Evolutionary conservation across 176 grass and related monocot genomes (phyloP).

Genomic region (Thalia dealbata): DNA sequence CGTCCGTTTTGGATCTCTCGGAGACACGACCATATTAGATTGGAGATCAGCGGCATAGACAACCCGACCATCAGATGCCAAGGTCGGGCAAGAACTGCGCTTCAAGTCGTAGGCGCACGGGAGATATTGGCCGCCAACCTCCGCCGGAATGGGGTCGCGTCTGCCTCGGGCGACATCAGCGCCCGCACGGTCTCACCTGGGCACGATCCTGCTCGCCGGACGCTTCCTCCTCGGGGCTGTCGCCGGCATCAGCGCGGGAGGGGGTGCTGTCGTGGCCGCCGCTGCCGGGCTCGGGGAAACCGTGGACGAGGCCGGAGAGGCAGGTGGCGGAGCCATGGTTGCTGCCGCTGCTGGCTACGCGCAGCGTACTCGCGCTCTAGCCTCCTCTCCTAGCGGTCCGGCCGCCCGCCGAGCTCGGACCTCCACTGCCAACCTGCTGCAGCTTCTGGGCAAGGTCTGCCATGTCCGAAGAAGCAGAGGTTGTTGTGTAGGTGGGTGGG

Average conservation of each 20-base stretch:
- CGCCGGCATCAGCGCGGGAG: neutral
- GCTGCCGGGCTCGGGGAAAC: slow-evolving; percentile 10
- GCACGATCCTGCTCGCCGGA: neutral
- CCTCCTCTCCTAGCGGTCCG: too few relatives aligned
- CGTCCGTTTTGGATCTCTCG: slow-evolving; percentile 67
- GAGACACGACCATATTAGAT: slow-evolving; percentile 29
- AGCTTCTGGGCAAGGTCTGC: slow-evolving; percentile 10
- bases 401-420: too few relatives aligned
- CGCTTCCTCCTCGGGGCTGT: neutral
- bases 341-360: too few relatives aligned
- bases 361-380: slow-evolving; percentile 11
- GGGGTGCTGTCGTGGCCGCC: neutral
- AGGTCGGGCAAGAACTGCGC: slow-evolving; percentile 27
- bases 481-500: too few relatives aligned
- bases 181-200: neutral
- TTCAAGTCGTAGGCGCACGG: slow-evolving; percentile 24
- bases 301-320: slow-evolving; percentile 10
- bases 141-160: neutral
- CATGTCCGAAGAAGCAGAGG: slow-evolving; percentile 11
- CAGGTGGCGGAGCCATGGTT: neutral
- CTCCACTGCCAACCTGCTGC: too few relatives aligned
- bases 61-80: neutral
- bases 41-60: slow-evolving; percentile 9
- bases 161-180: neutral
- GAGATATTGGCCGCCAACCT: neutral